phyloP scores from a whole-genome alignment of 306 rosid genomes.

The Alnus glutinosa region DNA sequence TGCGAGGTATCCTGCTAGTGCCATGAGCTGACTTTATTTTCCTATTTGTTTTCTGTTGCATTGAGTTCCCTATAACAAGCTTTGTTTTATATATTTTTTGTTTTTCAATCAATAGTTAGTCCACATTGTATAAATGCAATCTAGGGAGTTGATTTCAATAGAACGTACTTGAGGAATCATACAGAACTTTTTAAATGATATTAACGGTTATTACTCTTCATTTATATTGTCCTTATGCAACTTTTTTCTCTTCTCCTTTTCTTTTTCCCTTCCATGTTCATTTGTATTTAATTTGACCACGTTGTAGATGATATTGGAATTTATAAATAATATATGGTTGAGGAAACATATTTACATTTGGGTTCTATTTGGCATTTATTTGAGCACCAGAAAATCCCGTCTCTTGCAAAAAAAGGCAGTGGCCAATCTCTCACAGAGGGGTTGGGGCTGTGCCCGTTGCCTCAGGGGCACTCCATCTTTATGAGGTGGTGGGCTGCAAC shows the following conservation, averaged over 20 bases:
- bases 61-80: slow-evolving; percentile 24
- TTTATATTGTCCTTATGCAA: background rate
- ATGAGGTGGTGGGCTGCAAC: no score
- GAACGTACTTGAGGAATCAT: background rate
- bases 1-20: background rate
- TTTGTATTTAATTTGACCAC: background rate
- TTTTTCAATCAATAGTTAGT: background rate
- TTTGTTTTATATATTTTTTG: slow-evolving; percentile 21
- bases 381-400: background rate
- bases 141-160: background rate
- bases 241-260: background rate
- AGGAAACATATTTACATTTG: background rate
- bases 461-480: no score
- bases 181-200: background rate
- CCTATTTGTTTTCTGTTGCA: slow-evolving; percentile 12
- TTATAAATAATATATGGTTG: background rate
- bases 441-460: no score
- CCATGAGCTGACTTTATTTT: background rate
- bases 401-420: no score
- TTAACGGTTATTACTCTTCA: background rate
- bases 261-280: background rate
- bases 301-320: background rate
- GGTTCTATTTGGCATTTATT: background rate
- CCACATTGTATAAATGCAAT: slow-evolving; percentile 19
- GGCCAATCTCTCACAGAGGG: no score